Percentiles rank a stretch among this genome's conserved stretches.
Evolutionary conservation across 2,329 filamentous ascomycete species (phyloP).

Genomic region (Aspergillus aculeatinus): DNA sequence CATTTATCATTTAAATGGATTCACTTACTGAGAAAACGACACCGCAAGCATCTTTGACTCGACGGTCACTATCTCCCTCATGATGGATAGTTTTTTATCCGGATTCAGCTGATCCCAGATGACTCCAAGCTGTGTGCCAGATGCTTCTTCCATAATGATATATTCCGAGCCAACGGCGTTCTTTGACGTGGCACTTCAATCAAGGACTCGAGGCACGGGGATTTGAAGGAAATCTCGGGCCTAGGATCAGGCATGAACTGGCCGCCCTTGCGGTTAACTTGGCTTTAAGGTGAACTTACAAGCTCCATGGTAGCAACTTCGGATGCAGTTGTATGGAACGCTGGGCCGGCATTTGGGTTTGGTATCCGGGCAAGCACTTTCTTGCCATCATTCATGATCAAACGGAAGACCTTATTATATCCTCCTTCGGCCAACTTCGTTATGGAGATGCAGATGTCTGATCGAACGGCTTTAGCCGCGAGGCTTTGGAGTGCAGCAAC

Average conservation of each 20-base stretch:
- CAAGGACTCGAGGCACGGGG: constrained; percentile 19
- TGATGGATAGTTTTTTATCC: constrained; percentile 16
- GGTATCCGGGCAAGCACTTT: constrained; percentile 21
- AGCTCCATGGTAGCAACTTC: constrained; percentile 28
- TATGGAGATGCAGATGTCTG: constrained; percentile 36
- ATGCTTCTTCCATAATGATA: constrained; percentile 32
- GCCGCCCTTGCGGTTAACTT: too few relatives aligned
- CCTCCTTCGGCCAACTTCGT: constrained; percentile 39
- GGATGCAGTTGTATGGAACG: constrained; percentile 22
- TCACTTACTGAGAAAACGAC: constrained; percentile 34
- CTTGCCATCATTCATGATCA: constrained; percentile 24
- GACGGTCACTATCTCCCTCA: constrained; percentile 35
- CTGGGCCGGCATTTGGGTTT: constrained; percentile 23
- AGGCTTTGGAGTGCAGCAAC: constrained; percentile 34
- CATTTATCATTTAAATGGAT: neutral
- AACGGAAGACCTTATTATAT: constrained; percentile 35
- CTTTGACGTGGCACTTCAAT: constrained; percentile 18
- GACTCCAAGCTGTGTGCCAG: constrained; percentile 25
- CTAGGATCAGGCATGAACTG: neutral
- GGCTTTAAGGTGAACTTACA: constrained; percentile 10
- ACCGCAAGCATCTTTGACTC: constrained; percentile 40
- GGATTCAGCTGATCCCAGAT: constrained; percentile 30
- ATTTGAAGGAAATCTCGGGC: constrained; percentile 12
- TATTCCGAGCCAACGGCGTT: constrained; percentile 29
- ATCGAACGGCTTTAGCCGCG: constrained; percentile 27